Evolutionary conservation across 176 grass and related monocot genomes (phyloP), one percentile per base, ranked within the genome.

Genomic region (Cymbopogon citratus): DNA sequence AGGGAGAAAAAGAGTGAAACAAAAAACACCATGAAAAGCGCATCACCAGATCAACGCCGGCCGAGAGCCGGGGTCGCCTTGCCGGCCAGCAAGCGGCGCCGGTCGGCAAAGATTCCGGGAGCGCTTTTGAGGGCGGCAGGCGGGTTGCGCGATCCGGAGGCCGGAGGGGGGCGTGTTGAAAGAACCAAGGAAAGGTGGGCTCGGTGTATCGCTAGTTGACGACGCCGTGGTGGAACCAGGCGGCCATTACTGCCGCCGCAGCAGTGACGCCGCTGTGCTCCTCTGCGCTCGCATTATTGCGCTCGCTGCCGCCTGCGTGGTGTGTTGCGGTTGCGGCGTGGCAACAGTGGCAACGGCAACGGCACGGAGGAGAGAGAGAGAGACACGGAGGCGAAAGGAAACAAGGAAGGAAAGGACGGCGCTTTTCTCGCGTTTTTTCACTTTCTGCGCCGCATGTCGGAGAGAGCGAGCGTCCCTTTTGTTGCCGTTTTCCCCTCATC

Each of bases 361-460:
- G 56, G 56, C 56, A 27, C 70, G 63, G 24, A 78, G 48, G 73
- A 41, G 46, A 35, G 16, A 21, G 71, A 11, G 36, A 34, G 13
- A 1, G 23, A 18, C 23, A 26, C 27, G n/a, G n/a, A n/a, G n/a
- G n/a, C 34, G 40, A 27, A 51, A 23, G 54, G 41, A 80, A 80
- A 14, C n/a, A 31, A 52, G 39, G 66, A 89, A 89, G 33, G 73
- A 72, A 89, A 89, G 33, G 73, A 65, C 61, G 18, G 11, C 78
- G 35, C 83, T 82, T 82, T 85, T 78, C 82, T 43, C 71, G 40
- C 77, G 54, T 56, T 77, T 56, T 77, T 81, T 71, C 79, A 23
- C 78, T 85, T 81, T 85, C 72, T 85, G 83, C 56, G 45, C 78
- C 72, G 31, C 83, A 13, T 89, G 87, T 82, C 78, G 73, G 83